A percentile compares a stretch with the other conserved stretches of the same genome.
Conservation (phyloP, 2,329 filamentous ascomycete species). For the Macrophomina tecta region DNA sequence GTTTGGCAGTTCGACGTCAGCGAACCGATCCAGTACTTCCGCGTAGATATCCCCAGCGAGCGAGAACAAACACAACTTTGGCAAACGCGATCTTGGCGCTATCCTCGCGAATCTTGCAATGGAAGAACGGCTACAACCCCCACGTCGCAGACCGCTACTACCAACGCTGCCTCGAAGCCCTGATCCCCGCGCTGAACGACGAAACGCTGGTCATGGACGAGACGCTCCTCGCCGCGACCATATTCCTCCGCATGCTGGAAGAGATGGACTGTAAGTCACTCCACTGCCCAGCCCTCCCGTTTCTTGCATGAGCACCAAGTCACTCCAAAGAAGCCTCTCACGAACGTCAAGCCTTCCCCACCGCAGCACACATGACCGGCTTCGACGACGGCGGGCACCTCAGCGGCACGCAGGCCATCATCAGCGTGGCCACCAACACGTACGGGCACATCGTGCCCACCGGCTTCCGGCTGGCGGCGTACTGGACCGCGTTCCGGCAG, state of each 20-base stretch:
- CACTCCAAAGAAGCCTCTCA: background rate
- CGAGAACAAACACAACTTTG: slow-evolving; percentile 46
- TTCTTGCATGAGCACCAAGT: background rate
- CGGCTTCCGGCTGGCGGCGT: slow-evolving; percentile 43
- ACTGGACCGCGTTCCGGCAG: slow-evolving; percentile 47
- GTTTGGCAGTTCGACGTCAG: slow-evolving; percentile 43
- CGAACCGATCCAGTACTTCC: slow-evolving; percentile 42
- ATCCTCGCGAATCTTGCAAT: slow-evolving; percentile 50
- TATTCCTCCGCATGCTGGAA: slow-evolving; percentile 49
- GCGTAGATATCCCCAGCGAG: slow-evolving; percentile 42
- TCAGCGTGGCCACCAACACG: slow-evolving; percentile 31
- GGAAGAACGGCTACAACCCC: slow-evolving; percentile 47
- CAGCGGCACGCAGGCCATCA: slow-evolving; percentile 33
- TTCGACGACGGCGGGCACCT: slow-evolving; percentile 47
- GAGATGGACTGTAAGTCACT: slow-evolving; percentile 46
- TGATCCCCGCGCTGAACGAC: slow-evolving; percentile 50
- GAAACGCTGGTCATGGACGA: slow-evolving; percentile 48
- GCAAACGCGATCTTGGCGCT: slow-evolving; percentile 53
- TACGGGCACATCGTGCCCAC: slow-evolving; percentile 31
- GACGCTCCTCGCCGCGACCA: slow-evolving; percentile 48
- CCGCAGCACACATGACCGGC: slow-evolving; percentile 39
- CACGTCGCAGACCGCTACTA: slow-evolving; percentile 52
- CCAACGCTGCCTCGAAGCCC: slow-evolving; percentile 47
- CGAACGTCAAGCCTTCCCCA: background rate
- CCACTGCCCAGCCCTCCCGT: background rate